Evolutionary conservation across 305 asterid genomes (phyloP).

Genomic region (Euphrasia arctica): DNA sequence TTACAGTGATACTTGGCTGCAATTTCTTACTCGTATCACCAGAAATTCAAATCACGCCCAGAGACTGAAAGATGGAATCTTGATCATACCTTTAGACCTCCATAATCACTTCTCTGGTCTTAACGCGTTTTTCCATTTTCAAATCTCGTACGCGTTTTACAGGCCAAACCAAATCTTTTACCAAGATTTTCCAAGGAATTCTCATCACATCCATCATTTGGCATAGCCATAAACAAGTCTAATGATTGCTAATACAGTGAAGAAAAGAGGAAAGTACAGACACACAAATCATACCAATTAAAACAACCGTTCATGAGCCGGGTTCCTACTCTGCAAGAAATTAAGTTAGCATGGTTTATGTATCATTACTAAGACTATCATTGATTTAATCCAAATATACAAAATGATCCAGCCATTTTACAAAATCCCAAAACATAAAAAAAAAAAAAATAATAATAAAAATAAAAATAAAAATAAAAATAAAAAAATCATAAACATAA

Average conservation of each 20-base stretch:
- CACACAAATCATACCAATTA: constrained; percentile 9
- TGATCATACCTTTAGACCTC: no score
- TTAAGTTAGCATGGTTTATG: no score
- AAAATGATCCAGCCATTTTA: not conserved
- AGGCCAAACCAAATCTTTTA: not conserved
- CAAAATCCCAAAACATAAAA: not conserved
- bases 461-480: no score
- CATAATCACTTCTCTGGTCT: no score
- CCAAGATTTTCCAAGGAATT: not conserved
- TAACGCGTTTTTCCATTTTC: not conserved
- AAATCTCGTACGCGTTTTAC: not conserved
- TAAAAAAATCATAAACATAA: no score
- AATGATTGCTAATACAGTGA: not conserved
- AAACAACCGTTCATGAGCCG: not conserved
- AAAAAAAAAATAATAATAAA: no score
- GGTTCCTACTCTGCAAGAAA: no score
- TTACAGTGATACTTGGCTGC: not conserved
- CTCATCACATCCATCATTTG: not conserved
- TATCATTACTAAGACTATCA: no score
- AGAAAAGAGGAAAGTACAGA: not conserved
- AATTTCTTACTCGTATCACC: constrained; percentile 1
- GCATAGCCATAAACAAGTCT: not conserved
- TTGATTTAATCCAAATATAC: no score
- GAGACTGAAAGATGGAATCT: not conserved
- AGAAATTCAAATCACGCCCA: constrained; percentile 1